Evolutionary conservation across 2,329 filamentous ascomycete genomes (phyloP), one percentile per base, ranked within the genome.

Genomic region (Alternaria conjuncta): DNA sequence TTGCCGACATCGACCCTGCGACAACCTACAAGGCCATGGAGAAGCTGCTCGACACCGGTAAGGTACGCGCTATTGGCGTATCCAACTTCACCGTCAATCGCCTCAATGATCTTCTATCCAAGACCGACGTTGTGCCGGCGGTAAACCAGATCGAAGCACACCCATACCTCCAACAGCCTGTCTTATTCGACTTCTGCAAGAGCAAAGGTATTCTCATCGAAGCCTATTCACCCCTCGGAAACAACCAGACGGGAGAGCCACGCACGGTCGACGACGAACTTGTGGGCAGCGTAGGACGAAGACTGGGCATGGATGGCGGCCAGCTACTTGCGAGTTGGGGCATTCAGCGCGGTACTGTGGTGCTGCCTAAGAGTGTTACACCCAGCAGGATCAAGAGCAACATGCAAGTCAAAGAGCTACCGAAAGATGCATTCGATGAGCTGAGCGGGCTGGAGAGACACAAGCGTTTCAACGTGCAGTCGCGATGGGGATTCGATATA

Each of bases 91-190:
- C 86, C 64, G 91, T 93, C 75, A 87, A 84, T 78, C 91, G 94
- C 79, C 82, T 95, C 21, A 90, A 93, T 84, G 90, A 87, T 75
- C 84, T 83, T 60, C 82, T 95, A 61, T 88, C 85, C 69, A 86
- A 90, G 71, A 85, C 87, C 13, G 85, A 82, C 64, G 86, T 84
- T 80, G 88, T 88, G 80, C 85, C 84, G 4, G 89, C 90, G 15
- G 91, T 92, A 69, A 93, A 94, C 85, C 91, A 95, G 81, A 86
- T 92, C 76, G 92, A 94, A 82, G 85, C 93, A 25, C 91, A 94
- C 90, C 68, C 91, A 3, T 72, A 69, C 15, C 65, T 71, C 3
- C 71, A 68, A 50, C 68, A 72, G 25, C 58, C 54, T 12, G 56
- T 43, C 3, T 87, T 94, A 25, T 84, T 93, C 64, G 86, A 87